Conservation (phyloP, 2,329 filamentous ascomycete species). For the Drechslerella coelobrocha region DNA sequence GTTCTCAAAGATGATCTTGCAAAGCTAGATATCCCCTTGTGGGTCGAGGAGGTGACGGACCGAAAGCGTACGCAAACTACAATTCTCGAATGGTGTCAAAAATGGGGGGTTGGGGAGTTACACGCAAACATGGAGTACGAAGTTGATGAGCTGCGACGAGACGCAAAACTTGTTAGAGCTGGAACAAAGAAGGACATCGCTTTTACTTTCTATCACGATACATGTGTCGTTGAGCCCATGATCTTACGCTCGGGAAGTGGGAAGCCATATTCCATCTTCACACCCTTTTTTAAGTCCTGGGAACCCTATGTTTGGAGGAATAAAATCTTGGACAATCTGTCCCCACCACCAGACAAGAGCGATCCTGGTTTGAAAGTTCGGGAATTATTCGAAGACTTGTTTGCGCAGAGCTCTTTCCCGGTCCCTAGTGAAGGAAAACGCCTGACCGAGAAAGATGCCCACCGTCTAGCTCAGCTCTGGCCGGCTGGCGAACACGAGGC, state of each 20-base stretch:
- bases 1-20: constrained; percentile 71
- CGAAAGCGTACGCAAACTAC: constrained; percentile 68
- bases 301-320: constrained; percentile 74
- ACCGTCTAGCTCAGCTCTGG: constrained; percentile 58
- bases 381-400: constrained; percentile 29
- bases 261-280: constrained; percentile 83
- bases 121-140: constrained; percentile 90
- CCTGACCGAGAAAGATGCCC: constrained; percentile 30
- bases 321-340: constrained; percentile 69
- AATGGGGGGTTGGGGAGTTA: constrained; percentile 77
- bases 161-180: constrained; percentile 69
- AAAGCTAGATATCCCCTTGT: constrained; percentile 76
- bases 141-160: constrained; percentile 83
- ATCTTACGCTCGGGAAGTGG: constrained; percentile 64
- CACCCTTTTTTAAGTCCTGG: constrained; percentile 82
- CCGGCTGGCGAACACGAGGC: constrained; percentile 80
- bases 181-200: constrained; percentile 70
- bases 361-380: constrained; percentile 56
- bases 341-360: constrained; percentile 67
- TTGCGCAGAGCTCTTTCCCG: constrained; percentile 23
- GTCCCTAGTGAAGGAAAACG: constrained; percentile 54
- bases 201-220: constrained; percentile 78
- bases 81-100: constrained; percentile 70
- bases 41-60: constrained; percentile 73
- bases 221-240: constrained; percentile 76